Percentiles rank a stretch among this genome's conserved stretches.
These are phyloP conservation scores for Conticribra guillardii DNA, from an alignment of 108 stramenopile genomes.

Conservation along the genomic window DNA sequence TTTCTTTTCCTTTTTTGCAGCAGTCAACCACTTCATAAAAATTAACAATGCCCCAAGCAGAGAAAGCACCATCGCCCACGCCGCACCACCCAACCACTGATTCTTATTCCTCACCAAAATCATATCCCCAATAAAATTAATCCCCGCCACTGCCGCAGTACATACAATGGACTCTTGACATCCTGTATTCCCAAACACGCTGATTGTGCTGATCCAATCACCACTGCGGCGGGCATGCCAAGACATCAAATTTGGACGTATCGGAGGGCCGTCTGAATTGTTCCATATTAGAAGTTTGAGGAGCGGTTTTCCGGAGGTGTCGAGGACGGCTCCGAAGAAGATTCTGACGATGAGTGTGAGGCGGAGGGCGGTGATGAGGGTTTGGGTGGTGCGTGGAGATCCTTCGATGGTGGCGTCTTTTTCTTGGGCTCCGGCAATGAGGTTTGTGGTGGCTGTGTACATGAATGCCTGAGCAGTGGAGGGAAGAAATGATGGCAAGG, in stretches of 20 bases:
- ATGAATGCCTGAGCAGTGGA: slow-evolving; percentile 58
- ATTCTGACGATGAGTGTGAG: slow-evolving; percentile 69
- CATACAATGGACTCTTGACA: slow-evolving; percentile 74
- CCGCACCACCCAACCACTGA: slow-evolving; percentile 75
- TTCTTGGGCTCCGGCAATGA: slow-evolving; percentile 73
- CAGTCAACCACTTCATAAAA: slow-evolving; percentile 72
- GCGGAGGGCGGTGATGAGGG: slow-evolving; percentile 69
- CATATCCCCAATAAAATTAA: slow-evolving; percentile 81
- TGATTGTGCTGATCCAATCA: slow-evolving; percentile 80
- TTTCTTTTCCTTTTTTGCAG: slow-evolving; percentile 12
- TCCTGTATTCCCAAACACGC: slow-evolving; percentile 74
- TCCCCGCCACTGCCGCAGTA: slow-evolving; percentile 77
- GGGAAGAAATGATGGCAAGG: not conserved
- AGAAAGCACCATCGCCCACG: slow-evolving; percentile 88
- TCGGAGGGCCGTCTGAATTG: slow-evolving; percentile 60
- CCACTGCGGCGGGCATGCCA: slow-evolving; percentile 86
- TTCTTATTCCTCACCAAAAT: slow-evolving; percentile 61
- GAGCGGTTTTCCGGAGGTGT: slow-evolving; percentile 45
- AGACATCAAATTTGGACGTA: slow-evolving; percentile 86
- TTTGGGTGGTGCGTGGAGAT: slow-evolving; percentile 52
- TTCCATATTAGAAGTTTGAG: slow-evolving; percentile 75
- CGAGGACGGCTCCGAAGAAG: slow-evolving; percentile 57
- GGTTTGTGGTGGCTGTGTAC: slow-evolving; percentile 86
- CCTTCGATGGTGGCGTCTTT: slow-evolving; percentile 44
- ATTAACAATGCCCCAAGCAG: slow-evolving; percentile 76